phyloP scores from a whole-genome alignment of 176 grass and related monocot species.

The Hsuehochloa calcarea region DNA sequence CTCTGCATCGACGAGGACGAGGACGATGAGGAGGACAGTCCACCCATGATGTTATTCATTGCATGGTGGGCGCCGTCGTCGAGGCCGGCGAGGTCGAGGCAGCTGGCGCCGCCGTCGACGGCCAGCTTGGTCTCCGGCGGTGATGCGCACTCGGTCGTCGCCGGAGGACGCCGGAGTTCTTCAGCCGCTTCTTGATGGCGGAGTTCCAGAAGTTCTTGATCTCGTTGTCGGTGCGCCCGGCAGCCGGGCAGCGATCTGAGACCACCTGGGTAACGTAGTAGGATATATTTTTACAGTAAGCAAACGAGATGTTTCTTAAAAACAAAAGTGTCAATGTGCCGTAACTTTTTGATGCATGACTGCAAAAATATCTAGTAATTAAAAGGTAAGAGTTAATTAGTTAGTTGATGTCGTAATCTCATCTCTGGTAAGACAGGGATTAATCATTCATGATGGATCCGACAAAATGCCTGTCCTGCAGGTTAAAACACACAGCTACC shows the following conservation, averaged over 20 bases:
- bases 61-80: constrained; percentile 32
- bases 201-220: constrained; percentile 99
- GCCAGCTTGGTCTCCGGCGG: constrained; percentile 49
- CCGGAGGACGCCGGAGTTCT: constrained; percentile 38
- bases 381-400: background rate
- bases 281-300: constrained; percentile 43
- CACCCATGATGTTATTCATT: constrained; percentile 44
- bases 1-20: constrained; percentile 56
- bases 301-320: constrained; percentile 35
- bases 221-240: constrained; percentile 94
- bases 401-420: constrained; percentile 22
- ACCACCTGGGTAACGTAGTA: constrained; percentile 65
- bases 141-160: constrained; percentile 30
- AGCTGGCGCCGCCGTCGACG: constrained; percentile 2
- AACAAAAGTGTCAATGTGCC: background rate
- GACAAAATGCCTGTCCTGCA: background rate
- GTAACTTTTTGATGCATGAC: background rate
- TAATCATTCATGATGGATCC: background rate
- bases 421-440: constrained; percentile 23
- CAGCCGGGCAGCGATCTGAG: constrained; percentile 85
- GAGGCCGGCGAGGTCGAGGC: constrained; percentile 24
- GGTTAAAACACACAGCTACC: background rate
- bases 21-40: constrained; percentile 54
- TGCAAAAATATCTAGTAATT: background rate
- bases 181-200: constrained; percentile 90